Base-by-base conservation (phyloP, 768 basidiomycete species). In the Boletus eberwhitei region DNA sequence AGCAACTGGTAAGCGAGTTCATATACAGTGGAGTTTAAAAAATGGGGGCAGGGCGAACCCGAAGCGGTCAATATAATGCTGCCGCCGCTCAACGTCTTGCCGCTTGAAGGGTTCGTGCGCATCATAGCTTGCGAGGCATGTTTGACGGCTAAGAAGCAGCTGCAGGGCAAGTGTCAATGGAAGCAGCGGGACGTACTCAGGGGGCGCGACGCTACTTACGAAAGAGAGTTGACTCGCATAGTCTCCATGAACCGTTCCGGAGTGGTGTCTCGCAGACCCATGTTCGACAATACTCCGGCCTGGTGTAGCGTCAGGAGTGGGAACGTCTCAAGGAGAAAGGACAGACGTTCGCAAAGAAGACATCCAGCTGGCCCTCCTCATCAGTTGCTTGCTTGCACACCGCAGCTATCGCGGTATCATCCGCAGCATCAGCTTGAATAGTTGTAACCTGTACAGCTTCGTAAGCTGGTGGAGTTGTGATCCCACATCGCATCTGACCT, bases 341-440 rank as follows among this genome's bases (percentile, higher is more conserved):
- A 52, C 83, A 49, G 64, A 92, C 94, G 68, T 98, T 97, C 34
- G 95, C 95, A 67, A 94, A 98, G 78, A 97, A 97, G 59, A 95
- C 85, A 61, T 98, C 95, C 13, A 98, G 77, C 55, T 84, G 80
- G 9, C 93, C 93, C 66, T 95, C 87, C 56, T 97, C 93, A 40
- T 80, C 72, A 32, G 93, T 64, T 3, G 88, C 91, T 53, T 76
- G 84, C 53, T 86, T 74, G 68, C 93, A 93, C 2, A 93, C 68
- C 7, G 71, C 73, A 21, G 81, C 75, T 52, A 97, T 86, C 11
- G 86, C 79, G 13, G 71, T 61, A 50, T 93, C 86, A 64, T 92
- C 85, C 19, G 93, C 86, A 14, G 93, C 94, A 67, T 98, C 95
- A 14, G 83, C 93, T 65, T 86, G 81, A 34, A 87, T 63, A 12